Evolutionary conservation across 2,329 filamentous ascomycete genomes (phyloP).

Genomic region (Cercospora beticola): DNA sequence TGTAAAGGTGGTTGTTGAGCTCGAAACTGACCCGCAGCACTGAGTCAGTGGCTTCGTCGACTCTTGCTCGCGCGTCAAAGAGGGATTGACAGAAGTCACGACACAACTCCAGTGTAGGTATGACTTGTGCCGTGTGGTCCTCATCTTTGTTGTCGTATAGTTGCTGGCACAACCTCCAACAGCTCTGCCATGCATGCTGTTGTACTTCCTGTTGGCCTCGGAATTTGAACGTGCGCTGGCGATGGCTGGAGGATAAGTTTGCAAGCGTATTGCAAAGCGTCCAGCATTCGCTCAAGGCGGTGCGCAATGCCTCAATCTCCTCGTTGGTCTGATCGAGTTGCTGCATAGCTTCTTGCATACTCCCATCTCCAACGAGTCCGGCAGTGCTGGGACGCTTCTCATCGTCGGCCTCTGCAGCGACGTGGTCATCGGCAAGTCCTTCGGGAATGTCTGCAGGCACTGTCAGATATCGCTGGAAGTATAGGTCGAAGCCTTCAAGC

Average conservation of each 20-base stretch:
- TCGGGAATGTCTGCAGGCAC: conserved; percentile 47
- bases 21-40: conserved; percentile 91
- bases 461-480: conserved; percentile 26
- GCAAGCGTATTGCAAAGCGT: conserved; percentile 89
- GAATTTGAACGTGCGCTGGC: conserved; percentile 73
- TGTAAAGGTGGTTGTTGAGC: conserved; percentile 92
- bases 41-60: conserved; percentile 78
- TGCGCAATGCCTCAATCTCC: conserved; percentile 68
- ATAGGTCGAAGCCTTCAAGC: conserved; percentile 25
- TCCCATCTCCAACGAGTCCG: conserved; percentile 39
- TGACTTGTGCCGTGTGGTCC: conserved; percentile 65
- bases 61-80: conserved; percentile 78
- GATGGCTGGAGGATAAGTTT: conserved; percentile 78
- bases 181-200: conserved; percentile 88
- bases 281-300: conserved; percentile 86
- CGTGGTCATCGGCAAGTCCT: conserved; percentile 41
- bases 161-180: conserved; percentile 88
- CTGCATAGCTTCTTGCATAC: conserved; percentile 54
- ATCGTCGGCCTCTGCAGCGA: conserved; percentile 24
- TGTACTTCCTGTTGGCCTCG: conserved; percentile 73
- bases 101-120: conserved; percentile 78
- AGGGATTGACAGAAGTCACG: conserved; percentile 88
- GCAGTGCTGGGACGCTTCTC: conserved; percentile 38
- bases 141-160: conserved; percentile 81
- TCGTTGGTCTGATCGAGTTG: conserved; percentile 53